Percentiles rank a stretch among this genome's conserved stretches.
Conservation (phyloP, 208 protist species). For the Trypanosoma brucei region DNA sequence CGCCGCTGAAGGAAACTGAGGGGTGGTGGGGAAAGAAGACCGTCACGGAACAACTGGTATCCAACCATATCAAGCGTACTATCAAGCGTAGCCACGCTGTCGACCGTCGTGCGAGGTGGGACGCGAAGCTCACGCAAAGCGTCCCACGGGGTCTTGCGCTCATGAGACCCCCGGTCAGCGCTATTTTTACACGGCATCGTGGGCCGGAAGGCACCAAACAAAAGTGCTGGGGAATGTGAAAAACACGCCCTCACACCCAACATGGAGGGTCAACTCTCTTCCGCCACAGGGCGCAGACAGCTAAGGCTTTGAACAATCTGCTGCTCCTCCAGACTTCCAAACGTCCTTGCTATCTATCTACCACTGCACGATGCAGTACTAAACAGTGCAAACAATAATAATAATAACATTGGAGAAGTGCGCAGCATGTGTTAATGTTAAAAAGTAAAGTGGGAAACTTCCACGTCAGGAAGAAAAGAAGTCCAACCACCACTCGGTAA, state of each 20-base stretch:
- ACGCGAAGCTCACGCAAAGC: constrained; percentile 68
- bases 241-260: constrained; percentile 6
- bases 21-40: constrained; percentile 50
- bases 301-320: neutral
- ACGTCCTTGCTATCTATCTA: neutral
- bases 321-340: neutral
- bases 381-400: constrained; percentile 7
- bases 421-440: too few relatives aligned
- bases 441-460: too few relatives aligned
- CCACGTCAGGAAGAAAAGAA: too few relatives aligned
- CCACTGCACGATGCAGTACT: neutral
- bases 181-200: constrained; percentile 13
- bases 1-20: constrained; percentile 17
- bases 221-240: neutral
- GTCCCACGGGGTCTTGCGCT: constrained; percentile 56
- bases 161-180: constrained; percentile 12
- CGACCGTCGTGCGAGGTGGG: constrained; percentile 48
- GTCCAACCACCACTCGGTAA: too few relatives aligned
- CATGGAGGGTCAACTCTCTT: constrained; percentile 8
- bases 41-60: constrained; percentile 85
- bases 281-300: neutral
- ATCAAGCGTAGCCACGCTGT: constrained; percentile 69
- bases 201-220: constrained; percentile 17
- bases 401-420: too few relatives aligned
- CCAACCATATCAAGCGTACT: constrained; percentile 76